Conservation (phyloP, 768 basidiomycete species). For the Suillus sp. region DNA sequence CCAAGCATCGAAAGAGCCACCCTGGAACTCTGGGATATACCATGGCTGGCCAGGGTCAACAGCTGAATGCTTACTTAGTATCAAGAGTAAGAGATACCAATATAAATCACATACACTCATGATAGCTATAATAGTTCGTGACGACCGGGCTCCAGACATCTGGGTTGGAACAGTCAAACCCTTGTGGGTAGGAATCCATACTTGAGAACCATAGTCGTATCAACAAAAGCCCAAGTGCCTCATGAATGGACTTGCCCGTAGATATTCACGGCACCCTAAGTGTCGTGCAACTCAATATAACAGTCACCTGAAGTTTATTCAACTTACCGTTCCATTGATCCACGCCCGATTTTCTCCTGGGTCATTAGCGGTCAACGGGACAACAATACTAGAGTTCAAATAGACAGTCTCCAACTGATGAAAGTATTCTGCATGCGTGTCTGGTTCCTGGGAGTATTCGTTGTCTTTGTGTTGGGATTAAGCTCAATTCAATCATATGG, state of each 20-base stretch:
- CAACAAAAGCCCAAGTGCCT: not conserved
- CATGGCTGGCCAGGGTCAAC: conserved; percentile 54
- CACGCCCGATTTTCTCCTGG: conserved; percentile 59
- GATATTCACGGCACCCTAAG: conserved; percentile 71
- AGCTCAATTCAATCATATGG: not conserved
- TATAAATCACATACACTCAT: conserved; percentile 41
- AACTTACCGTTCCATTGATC: conserved; percentile 65
- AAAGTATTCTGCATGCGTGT: conserved; percentile 57
- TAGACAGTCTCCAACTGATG: conserved; percentile 59
- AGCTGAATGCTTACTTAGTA: conserved; percentile 22
- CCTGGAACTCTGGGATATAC: conserved; percentile 79
- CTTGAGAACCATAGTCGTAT: conserved; percentile 28
- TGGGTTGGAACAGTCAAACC: conserved; percentile 81
- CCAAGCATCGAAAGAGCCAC: conserved; percentile 82
- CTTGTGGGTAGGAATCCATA: conserved; percentile 74
- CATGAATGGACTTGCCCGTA: conserved; percentile 53
- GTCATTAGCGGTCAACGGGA: conserved; percentile 79
- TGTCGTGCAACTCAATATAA: not conserved
- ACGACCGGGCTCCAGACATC: conserved; percentile 63
- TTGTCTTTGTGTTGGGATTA: conserved; percentile 52
- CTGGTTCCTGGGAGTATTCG: conserved; percentile 61
- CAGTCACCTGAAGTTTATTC: not conserved
- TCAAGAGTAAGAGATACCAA: not conserved
- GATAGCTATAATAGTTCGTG: conserved; percentile 67
- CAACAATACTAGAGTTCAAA: conserved; percentile 56